These are phyloP conservation scores for Stromatinia cepivora DNA, from an alignment of 2,329 filamentous ascomycete genomes.

Conservation along the genomic window DNA sequence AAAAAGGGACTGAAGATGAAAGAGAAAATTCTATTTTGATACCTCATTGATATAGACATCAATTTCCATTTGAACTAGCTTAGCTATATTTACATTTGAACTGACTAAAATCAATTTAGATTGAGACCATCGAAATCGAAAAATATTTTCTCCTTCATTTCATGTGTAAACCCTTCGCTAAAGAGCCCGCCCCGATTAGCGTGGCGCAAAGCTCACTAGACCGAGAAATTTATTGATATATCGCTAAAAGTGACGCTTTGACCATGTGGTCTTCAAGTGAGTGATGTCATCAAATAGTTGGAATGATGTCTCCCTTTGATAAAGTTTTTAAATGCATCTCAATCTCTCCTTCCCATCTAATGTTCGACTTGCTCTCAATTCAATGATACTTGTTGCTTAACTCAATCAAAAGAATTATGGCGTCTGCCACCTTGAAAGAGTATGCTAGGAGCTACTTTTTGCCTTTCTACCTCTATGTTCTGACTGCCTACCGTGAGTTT, in stretches of 20 bases:
- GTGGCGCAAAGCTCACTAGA: no score
- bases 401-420: not conserved
- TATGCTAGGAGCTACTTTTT: not conserved
- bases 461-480: not conserved
- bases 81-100: not conserved
- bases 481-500: not conserved
- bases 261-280: not conserved
- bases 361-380: no score
- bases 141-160: no score
- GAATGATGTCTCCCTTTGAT: no score
- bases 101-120: no score
- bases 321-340: not conserved
- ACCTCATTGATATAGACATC: no score
- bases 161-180: no score
- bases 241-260: not conserved
- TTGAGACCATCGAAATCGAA: no score
- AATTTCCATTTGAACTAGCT: not conserved
- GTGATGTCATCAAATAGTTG: not conserved
- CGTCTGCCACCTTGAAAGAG: not conserved
- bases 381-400: not conserved
- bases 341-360: not conserved
- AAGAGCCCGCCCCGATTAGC: no score
- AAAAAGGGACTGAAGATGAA: not conserved
- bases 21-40: not conserved
- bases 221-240: no score